A percentile compares a stretch with the other conserved stretches of the same genome.
Conservation (phyloP, 805 yeast genomes). For the Saturnispora silvae region DNA sequence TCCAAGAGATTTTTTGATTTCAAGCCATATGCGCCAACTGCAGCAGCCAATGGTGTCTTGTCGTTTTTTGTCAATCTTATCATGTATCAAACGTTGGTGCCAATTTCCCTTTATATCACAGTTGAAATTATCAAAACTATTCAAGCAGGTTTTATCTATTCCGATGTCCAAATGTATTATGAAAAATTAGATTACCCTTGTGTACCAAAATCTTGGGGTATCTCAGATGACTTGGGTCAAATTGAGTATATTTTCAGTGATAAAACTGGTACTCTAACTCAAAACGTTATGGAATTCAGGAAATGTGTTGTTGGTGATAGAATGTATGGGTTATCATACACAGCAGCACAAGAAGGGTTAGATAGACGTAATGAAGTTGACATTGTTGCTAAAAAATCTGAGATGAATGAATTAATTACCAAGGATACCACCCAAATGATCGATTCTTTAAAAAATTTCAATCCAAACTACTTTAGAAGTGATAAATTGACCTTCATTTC, state of each 20-base stretch:
- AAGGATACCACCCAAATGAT: conserved; percentile 40
- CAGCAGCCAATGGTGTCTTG: conserved; percentile 57
- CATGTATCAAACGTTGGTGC: conserved; percentile 67
- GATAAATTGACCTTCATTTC: conserved; percentile 53
- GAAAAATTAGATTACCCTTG: conserved; percentile 63
- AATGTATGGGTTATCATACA: conserved; percentile 64
- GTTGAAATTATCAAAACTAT: conserved; percentile 70
- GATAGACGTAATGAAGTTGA: conserved; percentile 50
- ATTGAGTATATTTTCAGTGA: conserved; percentile 75
- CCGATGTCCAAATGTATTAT: conserved; percentile 63
- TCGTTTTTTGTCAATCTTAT: conserved; percentile 65
- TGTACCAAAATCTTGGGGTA: conserved; percentile 73
- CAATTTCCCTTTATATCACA: conserved; percentile 69
- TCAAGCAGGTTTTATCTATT: conserved; percentile 66
- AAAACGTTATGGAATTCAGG: conserved; percentile 73
- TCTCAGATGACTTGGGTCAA: conserved; percentile 77
- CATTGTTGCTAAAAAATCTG: conserved; percentile 36
- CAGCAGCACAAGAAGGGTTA: conserved; percentile 68
- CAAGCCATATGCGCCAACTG: conserved; percentile 45
- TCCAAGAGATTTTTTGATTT: conserved; percentile 51
- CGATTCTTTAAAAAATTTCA: conserved; percentile 26
- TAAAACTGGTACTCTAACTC: conserved; percentile 78
- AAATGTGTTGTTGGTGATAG: conserved; percentile 63
- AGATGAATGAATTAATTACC: conserved; percentile 32
- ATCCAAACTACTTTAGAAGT: conserved; percentile 33